Percentiles rank a stretch among this genome's conserved stretches.
Conservation (phyloP, 257 asterid genomes). For the Forsythia viridissima region DNA sequence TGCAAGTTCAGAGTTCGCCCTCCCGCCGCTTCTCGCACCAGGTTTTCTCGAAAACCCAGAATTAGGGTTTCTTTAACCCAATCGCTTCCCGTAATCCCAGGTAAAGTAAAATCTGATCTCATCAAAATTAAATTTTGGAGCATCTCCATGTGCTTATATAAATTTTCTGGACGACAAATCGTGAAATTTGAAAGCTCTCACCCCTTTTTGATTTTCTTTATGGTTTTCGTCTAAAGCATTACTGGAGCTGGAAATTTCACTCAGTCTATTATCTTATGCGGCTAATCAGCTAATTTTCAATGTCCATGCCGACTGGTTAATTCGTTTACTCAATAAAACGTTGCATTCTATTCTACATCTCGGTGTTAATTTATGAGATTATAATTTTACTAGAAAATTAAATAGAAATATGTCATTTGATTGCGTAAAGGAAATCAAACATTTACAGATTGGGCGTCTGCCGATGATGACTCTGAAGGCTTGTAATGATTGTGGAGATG, state of each 20-base stretch:
- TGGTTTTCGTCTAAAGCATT: constrained; percentile 32
- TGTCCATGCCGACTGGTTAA: constrained; percentile 43
- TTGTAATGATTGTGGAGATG: constrained; percentile 25
- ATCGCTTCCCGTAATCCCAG: not conserved
- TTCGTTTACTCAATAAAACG: not conserved
- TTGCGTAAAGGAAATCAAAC: not conserved
- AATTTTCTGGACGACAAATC: not conserved
- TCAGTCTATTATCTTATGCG: no score
- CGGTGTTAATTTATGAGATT: no score
- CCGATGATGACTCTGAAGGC: constrained; percentile 25
- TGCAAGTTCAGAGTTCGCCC: no score
- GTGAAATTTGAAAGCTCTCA: not conserved
- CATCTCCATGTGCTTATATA: no score
- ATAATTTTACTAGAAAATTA: not conserved
- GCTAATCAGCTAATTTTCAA: constrained; percentile 41
- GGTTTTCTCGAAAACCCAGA: not conserved
- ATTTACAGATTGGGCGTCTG: constrained; percentile 19
- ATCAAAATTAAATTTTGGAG: not conserved
- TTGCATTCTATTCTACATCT: no score
- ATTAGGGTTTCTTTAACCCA: not conserved
- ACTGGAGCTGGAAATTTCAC: constrained; percentile 65
- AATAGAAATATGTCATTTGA: not conserved
- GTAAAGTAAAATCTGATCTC: not conserved
- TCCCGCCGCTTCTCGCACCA: no score
- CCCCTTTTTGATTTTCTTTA: not conserved